phyloP scores from a whole-genome alignment of 371 early-diverging fungal species.

The Blakeslea trispora region DNA sequence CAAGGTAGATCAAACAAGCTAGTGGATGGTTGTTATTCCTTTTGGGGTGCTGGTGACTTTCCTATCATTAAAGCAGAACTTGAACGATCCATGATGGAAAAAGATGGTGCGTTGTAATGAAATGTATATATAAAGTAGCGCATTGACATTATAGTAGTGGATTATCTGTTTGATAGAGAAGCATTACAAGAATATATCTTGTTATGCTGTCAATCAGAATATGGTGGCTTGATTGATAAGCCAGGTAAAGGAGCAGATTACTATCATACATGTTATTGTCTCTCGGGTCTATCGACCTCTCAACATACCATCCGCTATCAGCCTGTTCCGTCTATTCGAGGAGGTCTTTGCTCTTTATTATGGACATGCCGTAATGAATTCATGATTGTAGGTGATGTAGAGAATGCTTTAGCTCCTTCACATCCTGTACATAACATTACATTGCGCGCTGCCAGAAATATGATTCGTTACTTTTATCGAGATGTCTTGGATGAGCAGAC shows the following conservation, averaged over 20 bases:
- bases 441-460: constrained; percentile 35
- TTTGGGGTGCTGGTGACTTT: constrained; percentile 93
- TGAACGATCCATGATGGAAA: constrained; percentile 2
- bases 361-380: constrained; percentile 42
- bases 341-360: constrained; percentile 37
- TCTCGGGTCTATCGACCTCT: constrained; percentile 81
- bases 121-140: no score
- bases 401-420: constrained; percentile 57
- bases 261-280: constrained; percentile 95
- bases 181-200: constrained; percentile 88
- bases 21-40: constrained; percentile 98
- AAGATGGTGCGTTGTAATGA: no score
- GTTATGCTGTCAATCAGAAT: constrained; percentile 77
- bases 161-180: constrained; percentile 64
- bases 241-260: constrained; percentile 85
- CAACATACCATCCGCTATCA: constrained; percentile 53
- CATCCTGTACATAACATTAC: constrained; percentile 67
- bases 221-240: constrained; percentile 92
- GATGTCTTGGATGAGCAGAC: constrained; percentile 15
- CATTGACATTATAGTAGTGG: constrained; percentile 8
- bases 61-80: constrained; percentile 67
- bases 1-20: constrained; percentile 96
- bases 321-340: constrained; percentile 21
- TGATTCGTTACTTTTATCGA: constrained; percentile 52
- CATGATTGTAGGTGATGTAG: constrained; percentile 51